phyloP scores from a whole-genome alignment of 495 filamentous ascomycete genomes.

The Penicillium bovifimosum region DNA sequence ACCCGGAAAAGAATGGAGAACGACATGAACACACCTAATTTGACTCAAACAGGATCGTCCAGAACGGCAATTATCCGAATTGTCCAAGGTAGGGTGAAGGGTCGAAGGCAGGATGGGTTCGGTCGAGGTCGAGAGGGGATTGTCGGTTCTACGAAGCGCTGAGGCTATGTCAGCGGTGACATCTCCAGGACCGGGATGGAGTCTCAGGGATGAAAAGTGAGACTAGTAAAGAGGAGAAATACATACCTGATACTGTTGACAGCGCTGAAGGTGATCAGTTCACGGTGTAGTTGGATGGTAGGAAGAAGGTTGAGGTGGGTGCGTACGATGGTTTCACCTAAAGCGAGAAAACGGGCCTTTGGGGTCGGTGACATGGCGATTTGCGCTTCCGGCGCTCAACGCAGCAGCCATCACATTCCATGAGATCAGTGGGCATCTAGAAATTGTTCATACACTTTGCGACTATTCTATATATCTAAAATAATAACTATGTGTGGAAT shows the following conservation, averaged over 20 bases:
- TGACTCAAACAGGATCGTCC: constrained; percentile 20
- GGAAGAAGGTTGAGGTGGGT: constrained; percentile 29
- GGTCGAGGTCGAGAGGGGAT: constrained; percentile 27
- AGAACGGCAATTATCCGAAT: constrained; percentile 28
- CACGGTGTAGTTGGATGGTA: constrained; percentile 9
- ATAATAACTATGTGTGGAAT: neutral
- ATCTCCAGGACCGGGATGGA: constrained; percentile 25
- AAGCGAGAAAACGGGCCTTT: constrained; percentile 38
- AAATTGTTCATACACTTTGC: neutral
- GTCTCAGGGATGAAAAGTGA: constrained; percentile 3
- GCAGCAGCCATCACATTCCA: constrained; percentile 22
- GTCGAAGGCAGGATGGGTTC: constrained; percentile 23
- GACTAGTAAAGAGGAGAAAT: constrained; percentile 2
- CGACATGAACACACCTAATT: constrained; percentile 33
- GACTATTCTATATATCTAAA: neutral
- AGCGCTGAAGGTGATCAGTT: constrained; percentile 10
- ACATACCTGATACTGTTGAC: constrained; percentile 17
- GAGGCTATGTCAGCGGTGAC: constrained; percentile 42
- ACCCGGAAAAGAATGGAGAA: constrained; percentile 40
- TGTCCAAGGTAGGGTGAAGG: constrained; percentile 16
- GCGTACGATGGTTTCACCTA: constrained; percentile 43
- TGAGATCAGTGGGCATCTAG: neutral
- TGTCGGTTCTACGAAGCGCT: constrained; percentile 40
- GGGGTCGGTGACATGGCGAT: constrained; percentile 37
- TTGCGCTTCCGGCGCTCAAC: constrained; percentile 29